A percentile compares a stretch with the other conserved stretches of the same genome.
phyloP scores from a whole-genome alignment of 192 early-diverging fungal species.

The Dissophora globulifera region DNA sequence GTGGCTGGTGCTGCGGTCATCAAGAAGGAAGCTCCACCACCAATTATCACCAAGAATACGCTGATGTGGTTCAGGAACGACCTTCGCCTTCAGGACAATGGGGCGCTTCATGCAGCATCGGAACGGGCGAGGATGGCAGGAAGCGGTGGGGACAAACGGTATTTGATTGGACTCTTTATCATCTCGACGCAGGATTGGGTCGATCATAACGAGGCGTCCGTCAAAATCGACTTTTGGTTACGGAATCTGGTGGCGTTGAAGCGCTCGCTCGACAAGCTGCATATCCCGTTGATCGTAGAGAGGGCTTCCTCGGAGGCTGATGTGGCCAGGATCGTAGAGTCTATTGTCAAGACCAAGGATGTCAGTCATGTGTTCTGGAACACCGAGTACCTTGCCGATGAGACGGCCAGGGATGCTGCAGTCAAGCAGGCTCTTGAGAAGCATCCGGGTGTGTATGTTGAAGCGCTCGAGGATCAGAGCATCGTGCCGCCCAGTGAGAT shows the following conservation, averaged over 20 bases:
- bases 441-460: constrained; percentile 27
- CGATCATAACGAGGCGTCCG: constrained; percentile 61
- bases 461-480: constrained; percentile 65
- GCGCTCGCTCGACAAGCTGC: constrained; percentile 32
- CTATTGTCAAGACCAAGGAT: constrained; percentile 27
- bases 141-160: constrained; percentile 15
- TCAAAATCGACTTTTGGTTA: constrained; percentile 65
- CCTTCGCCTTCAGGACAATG: constrained; percentile 59
- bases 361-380: constrained; percentile 63
- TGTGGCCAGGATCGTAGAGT: constrained; percentile 53
- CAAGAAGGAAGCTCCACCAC: constrained; percentile 47
- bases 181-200: constrained; percentile 65
- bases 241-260: constrained; percentile 57
- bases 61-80: constrained; percentile 65
- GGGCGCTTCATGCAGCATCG: constrained; percentile 44
- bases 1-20: constrained; percentile 3
- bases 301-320: constrained; percentile 27
- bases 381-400: constrained; percentile 67
- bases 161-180: constrained; percentile 62
- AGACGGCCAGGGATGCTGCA: constrained; percentile 52
- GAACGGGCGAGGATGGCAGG: constrained; percentile 5
- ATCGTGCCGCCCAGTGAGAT: constrained; percentile 62
- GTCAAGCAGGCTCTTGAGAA: constrained; percentile 27
- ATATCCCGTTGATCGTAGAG: constrained; percentile 62
- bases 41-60: constrained; percentile 41